Evolutionary conservation across 345 rosid species (phyloP).

Genomic region (Linum usitatissimum): DNA sequence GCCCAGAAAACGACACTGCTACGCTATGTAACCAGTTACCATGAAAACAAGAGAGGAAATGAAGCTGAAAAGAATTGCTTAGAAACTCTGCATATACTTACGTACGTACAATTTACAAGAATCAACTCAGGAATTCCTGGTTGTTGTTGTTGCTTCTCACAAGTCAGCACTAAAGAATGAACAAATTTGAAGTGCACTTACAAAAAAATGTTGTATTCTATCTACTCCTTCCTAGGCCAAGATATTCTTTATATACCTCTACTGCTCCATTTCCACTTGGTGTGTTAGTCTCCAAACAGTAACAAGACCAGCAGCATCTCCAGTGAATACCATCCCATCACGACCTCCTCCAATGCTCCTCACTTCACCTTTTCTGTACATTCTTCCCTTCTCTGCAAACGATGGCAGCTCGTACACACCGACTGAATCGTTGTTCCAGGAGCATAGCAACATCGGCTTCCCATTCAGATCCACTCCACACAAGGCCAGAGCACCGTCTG

Average conservation of each 20-base stretch:
- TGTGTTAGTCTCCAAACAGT: background rate
- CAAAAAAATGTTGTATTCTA: too few relatives aligned
- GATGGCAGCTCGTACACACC: background rate
- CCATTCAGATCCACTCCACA: slow-evolving; percentile 8
- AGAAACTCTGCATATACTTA: too few relatives aligned
- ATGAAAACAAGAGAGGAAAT: too few relatives aligned
- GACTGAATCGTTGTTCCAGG: background rate
- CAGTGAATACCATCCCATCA: background rate
- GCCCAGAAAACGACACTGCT: too few relatives aligned
- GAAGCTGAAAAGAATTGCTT: too few relatives aligned
- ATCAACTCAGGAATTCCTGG: too few relatives aligned
- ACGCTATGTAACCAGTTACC: too few relatives aligned
- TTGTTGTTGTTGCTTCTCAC: background rate
- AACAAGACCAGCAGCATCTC: background rate
- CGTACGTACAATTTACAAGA: too few relatives aligned
- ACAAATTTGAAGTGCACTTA: background rate
- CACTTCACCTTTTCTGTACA: background rate
- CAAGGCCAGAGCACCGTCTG: slow-evolving; percentile 1
- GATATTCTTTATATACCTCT: background rate
- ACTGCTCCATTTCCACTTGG: background rate
- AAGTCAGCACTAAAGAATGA: background rate
- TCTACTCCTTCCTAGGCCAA: background rate
- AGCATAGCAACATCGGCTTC: background rate
- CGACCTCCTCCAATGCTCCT: background rate
- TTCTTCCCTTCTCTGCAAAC: background rate